Percentiles rank a stretch among this genome's conserved stretches.
phyloP scores from a whole-genome alignment of 2,329 filamentous ascomycete genomes.

The Tolypocladium tundrense region DNA sequence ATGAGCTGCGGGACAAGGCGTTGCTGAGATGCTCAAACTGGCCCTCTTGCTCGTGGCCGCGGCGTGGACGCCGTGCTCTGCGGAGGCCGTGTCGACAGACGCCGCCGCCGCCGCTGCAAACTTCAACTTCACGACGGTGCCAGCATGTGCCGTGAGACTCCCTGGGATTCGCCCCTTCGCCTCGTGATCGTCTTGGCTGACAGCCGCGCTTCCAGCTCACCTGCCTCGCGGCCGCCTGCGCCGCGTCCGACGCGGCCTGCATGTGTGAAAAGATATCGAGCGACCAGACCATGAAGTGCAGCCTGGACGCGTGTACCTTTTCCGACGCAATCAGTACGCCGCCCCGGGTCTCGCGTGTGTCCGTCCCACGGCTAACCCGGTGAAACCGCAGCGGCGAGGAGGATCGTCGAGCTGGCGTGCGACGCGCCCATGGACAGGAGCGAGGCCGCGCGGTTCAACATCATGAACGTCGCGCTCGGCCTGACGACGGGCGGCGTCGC shows the following conservation, averaged over 20 bases:
- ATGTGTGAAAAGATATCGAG: background rate
- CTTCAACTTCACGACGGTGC: background rate
- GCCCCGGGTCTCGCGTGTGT: background rate
- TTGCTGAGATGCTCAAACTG: background rate
- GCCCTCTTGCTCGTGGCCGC: background rate
- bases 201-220: background rate
- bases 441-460: background rate
- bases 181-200: background rate
- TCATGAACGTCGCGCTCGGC: background rate
- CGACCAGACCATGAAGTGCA: background rate
- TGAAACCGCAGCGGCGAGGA: background rate
- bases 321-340: background rate
- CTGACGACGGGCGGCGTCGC: background rate
- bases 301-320: background rate
- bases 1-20: background rate
- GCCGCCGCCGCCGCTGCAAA: background rate
- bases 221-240: background rate
- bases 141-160: background rate
- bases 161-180: background rate
- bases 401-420: background rate
- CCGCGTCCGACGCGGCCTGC: background rate
- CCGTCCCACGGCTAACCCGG: background rate
- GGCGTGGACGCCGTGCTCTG: background rate
- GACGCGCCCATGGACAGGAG: background rate
- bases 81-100: background rate